phyloP scores from a whole-genome alignment of 345 rosid species.

The Hevea brasiliensis region DNA sequence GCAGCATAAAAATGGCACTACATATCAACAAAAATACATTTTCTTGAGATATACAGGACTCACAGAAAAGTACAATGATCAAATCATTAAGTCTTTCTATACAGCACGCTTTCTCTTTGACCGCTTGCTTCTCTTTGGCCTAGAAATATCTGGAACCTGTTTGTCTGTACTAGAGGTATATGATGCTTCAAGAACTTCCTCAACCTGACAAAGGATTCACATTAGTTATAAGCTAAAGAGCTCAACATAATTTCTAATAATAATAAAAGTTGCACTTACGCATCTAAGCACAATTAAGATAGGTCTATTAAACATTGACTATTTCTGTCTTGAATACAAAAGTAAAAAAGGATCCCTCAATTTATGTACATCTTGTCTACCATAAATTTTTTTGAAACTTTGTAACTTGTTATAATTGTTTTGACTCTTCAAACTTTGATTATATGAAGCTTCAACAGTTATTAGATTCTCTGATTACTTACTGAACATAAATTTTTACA shows the following conservation, averaged over 20 bases:
- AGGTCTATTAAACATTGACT: not conserved
- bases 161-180: constrained; percentile 62
- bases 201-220: constrained; percentile 48
- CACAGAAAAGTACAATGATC: constrained; percentile 41
- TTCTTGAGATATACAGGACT: constrained; percentile 39
- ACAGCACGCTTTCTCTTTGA: constrained; percentile 83
- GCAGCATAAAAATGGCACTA: constrained; percentile 46
- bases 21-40: constrained; percentile 31
- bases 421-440: constrained; percentile 6
- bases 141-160: constrained; percentile 56
- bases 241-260: not conserved
- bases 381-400: not conserved
- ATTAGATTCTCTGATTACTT: not conserved
- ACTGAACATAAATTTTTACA: not conserved
- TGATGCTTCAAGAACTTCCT: constrained; percentile 65
- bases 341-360: too few species aligned
- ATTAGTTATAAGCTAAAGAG: constrained; percentile 14
- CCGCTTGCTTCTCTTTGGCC: constrained; percentile 81
- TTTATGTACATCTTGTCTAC: not conserved
- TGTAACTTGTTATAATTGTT: not conserved
- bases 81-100: constrained; percentile 33
- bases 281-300: not conserved
- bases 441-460: not conserved
- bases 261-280: not conserved
- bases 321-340: not conserved